phyloP scores from a whole-genome alignment of 106 monocot genomes.

The Acorus calamus region DNA sequence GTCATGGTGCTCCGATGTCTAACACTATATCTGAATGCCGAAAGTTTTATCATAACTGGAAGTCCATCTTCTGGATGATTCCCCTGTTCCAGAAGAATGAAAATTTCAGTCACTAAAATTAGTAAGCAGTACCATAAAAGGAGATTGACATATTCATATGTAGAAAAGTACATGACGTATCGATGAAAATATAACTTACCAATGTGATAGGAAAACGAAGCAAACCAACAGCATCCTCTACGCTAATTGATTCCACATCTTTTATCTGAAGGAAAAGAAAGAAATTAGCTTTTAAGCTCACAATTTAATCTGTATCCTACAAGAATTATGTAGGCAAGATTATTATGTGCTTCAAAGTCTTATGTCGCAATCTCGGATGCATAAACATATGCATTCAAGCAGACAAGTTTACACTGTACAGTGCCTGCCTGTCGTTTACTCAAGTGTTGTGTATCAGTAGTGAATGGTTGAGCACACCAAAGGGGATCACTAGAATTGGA shows the following conservation, averaged over 20 bases:
- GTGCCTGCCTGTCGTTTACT: too few relatives aligned
- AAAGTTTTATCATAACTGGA: slow-evolving; percentile 56
- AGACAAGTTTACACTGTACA: too few relatives aligned
- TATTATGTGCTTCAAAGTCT: too few relatives aligned
- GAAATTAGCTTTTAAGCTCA: slow-evolving; percentile 1
- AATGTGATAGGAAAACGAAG: slow-evolving; percentile 49
- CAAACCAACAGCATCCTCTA: slow-evolving; percentile 55
- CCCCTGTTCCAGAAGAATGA: slow-evolving; percentile 36
- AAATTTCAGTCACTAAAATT: neutral
- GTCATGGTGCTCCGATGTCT: slow-evolving; percentile 51
- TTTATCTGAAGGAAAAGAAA: slow-evolving; percentile 23
- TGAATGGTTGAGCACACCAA: too few relatives aligned
- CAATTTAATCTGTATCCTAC: neutral
- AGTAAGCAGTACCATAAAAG: neutral
- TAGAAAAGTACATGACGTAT: neutral
- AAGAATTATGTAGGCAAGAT: too few relatives aligned
- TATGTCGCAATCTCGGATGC: too few relatives aligned
- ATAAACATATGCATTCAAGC: too few relatives aligned
- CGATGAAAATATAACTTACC: slow-evolving; percentile 20
- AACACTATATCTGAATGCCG: slow-evolving; percentile 59
- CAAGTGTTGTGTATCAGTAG: too few relatives aligned
- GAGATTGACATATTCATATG: too few relatives aligned
- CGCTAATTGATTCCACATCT: slow-evolving; percentile 33
- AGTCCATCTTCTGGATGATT: slow-evolving; percentile 69
- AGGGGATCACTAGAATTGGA: too few relatives aligned